Evolutionary conservation across 176 grass and related monocot species (phyloP), one percentile per base, ranked within the genome.

Genomic region (Triticum monococcum): DNA sequence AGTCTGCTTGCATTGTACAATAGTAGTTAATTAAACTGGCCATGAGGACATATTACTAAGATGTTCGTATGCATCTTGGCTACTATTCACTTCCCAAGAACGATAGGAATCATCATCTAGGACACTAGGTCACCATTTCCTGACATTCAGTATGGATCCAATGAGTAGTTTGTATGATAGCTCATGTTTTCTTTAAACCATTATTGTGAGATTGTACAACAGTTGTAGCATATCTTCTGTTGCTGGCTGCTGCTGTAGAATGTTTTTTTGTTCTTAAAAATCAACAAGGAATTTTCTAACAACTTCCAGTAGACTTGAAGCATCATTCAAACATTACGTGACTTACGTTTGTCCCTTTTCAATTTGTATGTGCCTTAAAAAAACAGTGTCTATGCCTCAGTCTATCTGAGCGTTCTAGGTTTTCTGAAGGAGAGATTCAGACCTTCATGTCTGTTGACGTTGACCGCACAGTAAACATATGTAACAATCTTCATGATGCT

Each of bases 391-490:
- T 95, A 81, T 78, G 80, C 62, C 89, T 92, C 75, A 95, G 83
- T 91, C 82, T 94, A 92, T 92, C 91, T 62, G 96, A 95, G 85
- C 91, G 92, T 50, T 95, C 93, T 79, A 95, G 87, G 86, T 94
- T 98, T 88, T 95, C 96, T 91, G 91, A 98, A 86, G 96, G 96
- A 85, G 90, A 95, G 91, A 85, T 98, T 88, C 96, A 98, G 81
- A 98, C 91, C 62, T 98, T 92, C 78, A 98, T 98, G 96, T 98
- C 93, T 82, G 78, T 98, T 86, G 96, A 98, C 79, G 93, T 89
- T 83, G 96, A 98, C 74, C 88, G 93, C 85, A 95, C 88, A 45
- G 81, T 95, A 87, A 98, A 95, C 70, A 54, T 98, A 72, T 92
- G 93, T 91, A 98, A 98, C 25, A 94, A 93, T 69, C 91, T 98